Evolutionary conservation across 441 rosid species (phyloP), one percentile per base, ranked within the genome.

Genomic region (Melastoma candidum): DNA sequence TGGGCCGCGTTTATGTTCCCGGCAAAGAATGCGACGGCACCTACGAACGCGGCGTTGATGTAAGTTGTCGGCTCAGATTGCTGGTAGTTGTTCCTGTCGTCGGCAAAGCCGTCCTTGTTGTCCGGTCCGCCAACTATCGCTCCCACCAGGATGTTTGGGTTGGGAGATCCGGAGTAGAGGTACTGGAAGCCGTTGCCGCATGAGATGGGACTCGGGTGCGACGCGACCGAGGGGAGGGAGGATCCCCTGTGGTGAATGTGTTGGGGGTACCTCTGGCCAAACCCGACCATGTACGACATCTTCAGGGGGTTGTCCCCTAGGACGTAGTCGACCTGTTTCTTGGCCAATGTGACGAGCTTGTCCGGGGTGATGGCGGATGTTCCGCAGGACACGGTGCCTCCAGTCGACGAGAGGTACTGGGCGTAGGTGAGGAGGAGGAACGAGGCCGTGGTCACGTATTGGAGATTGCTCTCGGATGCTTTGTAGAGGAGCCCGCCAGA

Each of bases 231-330:
- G 2, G 95, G 97, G 53, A 76, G n/a, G 0, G 97, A 90, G 4
- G 97, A 73, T n/a, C 90, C 96, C 51, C 95, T 77, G 71, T 90
- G 97, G 67, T 90, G 97, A n/a, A 87, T 68, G 54, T 75, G 83
- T 43, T 61, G 71, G 7, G 96, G 96, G 51, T 69, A 90, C 60
- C 3, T 68, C 11, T 63, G 49, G 11, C 93, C 87, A 27, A 84
- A 90, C 44, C 93, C 97, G 3, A 87, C 77, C 96, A 90, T 90
- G 74, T 87, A 90, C 1, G 96, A 90, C 72, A 77, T 60, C 36
- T 74, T 77, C 46, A 64, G 68, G 3, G 97, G 97, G 66, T 90
- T 87, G 47, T 90, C 84, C 6, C 97, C 96, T 59, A 90, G 71
- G 26, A 87, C 66, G 64, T 90, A 87, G 63, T 90, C 95, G 47